Conservation (phyloP, 208 protist species). For the Trypanosoma melophagium region DNA sequence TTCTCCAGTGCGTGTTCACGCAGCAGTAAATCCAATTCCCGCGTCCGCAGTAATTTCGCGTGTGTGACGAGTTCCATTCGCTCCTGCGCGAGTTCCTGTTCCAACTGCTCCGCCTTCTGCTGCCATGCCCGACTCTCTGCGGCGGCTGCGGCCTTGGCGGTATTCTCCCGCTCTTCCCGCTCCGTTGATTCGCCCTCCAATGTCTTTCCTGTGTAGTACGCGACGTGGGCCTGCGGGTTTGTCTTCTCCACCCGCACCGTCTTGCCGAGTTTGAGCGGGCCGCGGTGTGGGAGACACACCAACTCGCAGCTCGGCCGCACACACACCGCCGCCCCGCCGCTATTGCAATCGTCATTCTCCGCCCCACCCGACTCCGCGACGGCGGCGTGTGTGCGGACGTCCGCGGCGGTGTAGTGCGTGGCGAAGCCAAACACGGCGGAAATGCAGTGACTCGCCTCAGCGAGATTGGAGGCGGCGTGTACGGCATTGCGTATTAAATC, state of each 20-base stretch:
- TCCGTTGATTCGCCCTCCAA: background rate
- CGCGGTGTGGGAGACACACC: background rate
- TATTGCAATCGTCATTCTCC: background rate
- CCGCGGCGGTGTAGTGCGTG: conserved; percentile 29
- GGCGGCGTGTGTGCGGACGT: conserved; percentile 14
- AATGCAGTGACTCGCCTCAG: conserved; percentile 53
- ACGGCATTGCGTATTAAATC: conserved; percentile 68
- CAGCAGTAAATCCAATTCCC: conserved; percentile 46
- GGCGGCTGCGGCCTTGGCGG: background rate
- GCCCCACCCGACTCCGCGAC: conserved; percentile 11
- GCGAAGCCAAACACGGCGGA: conserved; percentile 58
- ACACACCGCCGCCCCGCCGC: no score
- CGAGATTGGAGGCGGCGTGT: conserved; percentile 46
- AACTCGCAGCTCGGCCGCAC: conserved; percentile 25
- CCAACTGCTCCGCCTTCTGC: conserved; percentile 22
- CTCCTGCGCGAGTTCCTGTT: conserved; percentile 23
- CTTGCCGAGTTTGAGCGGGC: background rate
- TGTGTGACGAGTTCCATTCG: conserved; percentile 9
- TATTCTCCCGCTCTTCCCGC: background rate
- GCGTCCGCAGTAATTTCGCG: conserved; percentile 35
- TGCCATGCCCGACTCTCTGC: background rate
- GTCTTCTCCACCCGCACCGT: conserved; percentile 13
- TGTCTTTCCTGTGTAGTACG: conserved; percentile 22
- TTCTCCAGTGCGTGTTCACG: conserved; percentile 27
- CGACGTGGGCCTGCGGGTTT: conserved; percentile 28